phyloP scores from a whole-genome alignment of 768 basidiomycete genomes.

The Austroboletus festivus region DNA sequence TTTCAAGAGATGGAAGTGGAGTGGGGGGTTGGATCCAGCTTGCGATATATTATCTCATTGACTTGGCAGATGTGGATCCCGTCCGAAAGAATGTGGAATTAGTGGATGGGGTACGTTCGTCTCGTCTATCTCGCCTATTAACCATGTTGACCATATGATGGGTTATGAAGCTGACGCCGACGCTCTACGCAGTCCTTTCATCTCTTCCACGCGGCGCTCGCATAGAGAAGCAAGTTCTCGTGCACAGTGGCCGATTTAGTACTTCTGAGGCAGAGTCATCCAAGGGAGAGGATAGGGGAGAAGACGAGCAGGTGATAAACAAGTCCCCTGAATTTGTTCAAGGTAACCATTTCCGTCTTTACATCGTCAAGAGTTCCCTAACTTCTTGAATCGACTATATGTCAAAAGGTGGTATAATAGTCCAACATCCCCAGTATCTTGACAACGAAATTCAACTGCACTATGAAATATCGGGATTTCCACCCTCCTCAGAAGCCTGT shows the following conservation, averaged over 20 bases:
- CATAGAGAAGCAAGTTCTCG: conserved; percentile 72
- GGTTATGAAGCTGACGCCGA: conserved; percentile 29
- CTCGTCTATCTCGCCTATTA: background rate
- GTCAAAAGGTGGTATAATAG: conserved; percentile 13
- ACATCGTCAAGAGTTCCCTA: background rate
- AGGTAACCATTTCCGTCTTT: conserved; percentile 31
- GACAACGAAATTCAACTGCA: conserved; percentile 22
- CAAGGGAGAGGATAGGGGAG: conserved; percentile 36
- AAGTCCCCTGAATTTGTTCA: conserved; percentile 37
- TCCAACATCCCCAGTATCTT: conserved; percentile 5
- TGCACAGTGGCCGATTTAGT: conserved; percentile 64
- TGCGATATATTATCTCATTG: conserved; percentile 70
- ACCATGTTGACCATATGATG: conserved; percentile 1
- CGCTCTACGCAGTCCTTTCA: conserved; percentile 60
- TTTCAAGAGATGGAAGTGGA: conserved; percentile 15
- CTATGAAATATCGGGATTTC: conserved; percentile 50
- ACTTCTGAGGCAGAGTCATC: conserved; percentile 27
- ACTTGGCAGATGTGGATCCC: conserved; percentile 35
- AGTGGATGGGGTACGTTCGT: conserved; percentile 16
- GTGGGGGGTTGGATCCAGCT: conserved; percentile 54
- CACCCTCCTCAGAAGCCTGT: conserved; percentile 38
- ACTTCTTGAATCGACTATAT: background rate
- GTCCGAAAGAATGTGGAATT: conserved; percentile 40
- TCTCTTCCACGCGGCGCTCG: conserved; percentile 69
- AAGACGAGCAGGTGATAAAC: conserved; percentile 34